Base-by-base conservation (phyloP, 2,329 filamentous ascomycete genomes). In the Pyricularia pennisetigena region DNA sequence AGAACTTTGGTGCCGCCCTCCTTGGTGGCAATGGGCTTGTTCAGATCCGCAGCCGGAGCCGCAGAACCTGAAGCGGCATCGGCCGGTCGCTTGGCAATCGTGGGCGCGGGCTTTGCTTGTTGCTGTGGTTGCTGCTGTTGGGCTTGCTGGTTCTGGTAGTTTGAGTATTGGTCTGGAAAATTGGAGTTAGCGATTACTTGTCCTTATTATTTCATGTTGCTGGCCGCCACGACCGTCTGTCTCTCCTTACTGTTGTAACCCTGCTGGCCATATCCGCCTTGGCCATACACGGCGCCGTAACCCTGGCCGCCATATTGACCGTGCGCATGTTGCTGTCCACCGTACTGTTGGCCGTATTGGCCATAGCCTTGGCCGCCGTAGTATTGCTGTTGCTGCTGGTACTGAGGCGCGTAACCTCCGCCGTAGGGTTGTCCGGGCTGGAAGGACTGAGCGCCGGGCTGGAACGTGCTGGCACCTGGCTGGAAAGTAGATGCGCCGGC, bases 401-500 rank as follows among this genome's bases (percentile, higher is more conserved):
- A 83, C 70, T 87, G 85, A 61, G 80, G 81, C 65, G 81, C 80
- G 72, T 84, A 89, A 68, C 81, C 85, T 70, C 87, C 82, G 68
- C 82, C 87, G 74, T 85, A 93, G 70, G 81, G 79, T 77, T 93
- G 90, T 57, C 64, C 64, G 4, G 64, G 64, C 57, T 67, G 66
- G 66, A 67, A 67, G 7, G 66, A 32, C 66, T 67, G 66, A 29
- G 66, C 64, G 35, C 72, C 72, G 9, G 90, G 72, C 32, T 71
- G 71, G 78, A 94, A 94, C 26, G 85, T 78, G 70, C 87, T 81
- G 41, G 90, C 90, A 66, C 86, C 87, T 23, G 92, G 92, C 65
- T 89, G 87, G 81, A 96, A 95, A 24, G 89, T 84, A 69, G 87
- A 81, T 69, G 87, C 88, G 69, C 86, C 88, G 14, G 89, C 88